Evolutionary conservation across 331 rosid species (phyloP).

Genomic region (Saraca asoca): DNA sequence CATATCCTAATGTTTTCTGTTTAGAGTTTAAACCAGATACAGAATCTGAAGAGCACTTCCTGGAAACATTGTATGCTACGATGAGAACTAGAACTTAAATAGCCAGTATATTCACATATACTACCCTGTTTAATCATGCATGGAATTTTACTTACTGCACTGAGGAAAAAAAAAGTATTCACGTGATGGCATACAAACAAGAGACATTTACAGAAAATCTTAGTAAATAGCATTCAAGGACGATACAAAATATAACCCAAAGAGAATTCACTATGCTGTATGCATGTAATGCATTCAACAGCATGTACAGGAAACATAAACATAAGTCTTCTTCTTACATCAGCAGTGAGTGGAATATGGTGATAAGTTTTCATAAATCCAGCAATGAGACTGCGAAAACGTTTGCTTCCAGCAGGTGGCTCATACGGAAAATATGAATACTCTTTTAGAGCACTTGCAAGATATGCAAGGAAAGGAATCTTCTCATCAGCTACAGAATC

Average conservation of each 20-base stretch:
- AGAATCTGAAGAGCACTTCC: background rate
- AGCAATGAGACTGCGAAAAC: slow-evolving; percentile 81
- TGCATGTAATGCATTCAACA: slow-evolving; percentile 12
- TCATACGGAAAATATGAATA: slow-evolving; percentile 73
- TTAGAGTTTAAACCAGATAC: slow-evolving; percentile 6
- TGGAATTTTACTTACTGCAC: slow-evolving; percentile 24
- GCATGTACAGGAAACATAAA: slow-evolving; percentile 25
- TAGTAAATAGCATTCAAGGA: background rate
- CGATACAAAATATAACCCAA: slow-evolving; percentile 14
- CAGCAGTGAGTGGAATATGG: slow-evolving; percentile 70
- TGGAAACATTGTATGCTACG: background rate
- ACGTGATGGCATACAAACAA: background rate
- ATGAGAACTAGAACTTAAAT: slow-evolving; percentile 2
- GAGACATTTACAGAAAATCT: slow-evolving; percentile 20
- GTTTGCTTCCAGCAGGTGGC: slow-evolving; percentile 92
- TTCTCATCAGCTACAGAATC: slow-evolving; percentile 99
- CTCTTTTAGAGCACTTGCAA: slow-evolving; percentile 63
- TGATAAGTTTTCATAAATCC: slow-evolving; percentile 93
- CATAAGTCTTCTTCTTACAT: slow-evolving; percentile 54
- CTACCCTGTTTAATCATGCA: slow-evolving; percentile 10
- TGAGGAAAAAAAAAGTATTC: slow-evolving; percentile 10
- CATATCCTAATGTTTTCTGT: no score
- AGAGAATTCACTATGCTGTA: slow-evolving; percentile 4
- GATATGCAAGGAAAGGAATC: slow-evolving; percentile 88
- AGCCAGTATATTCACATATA: slow-evolving; percentile 1